Base-by-base conservation (phyloP, 2,329 filamentous ascomycete genomes). In the Zopfia rhizophila region DNA sequence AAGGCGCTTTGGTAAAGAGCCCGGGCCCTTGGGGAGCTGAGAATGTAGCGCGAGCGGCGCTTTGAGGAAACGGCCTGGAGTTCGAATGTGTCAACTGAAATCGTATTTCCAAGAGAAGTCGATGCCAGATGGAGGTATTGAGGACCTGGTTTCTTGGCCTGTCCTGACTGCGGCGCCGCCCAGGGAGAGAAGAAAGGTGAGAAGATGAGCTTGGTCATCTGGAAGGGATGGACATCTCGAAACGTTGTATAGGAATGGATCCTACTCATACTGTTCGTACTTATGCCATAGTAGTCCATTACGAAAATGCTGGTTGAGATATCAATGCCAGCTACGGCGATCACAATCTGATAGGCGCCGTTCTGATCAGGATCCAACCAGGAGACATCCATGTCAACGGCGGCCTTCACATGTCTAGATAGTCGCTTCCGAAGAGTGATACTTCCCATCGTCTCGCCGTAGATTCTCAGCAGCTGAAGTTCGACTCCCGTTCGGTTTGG, bases 261-360 rank as follows among this genome's bases (percentile, higher is more conserved):
- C 6, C 72, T 69, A 28, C 76, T 73, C 55, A 80, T 75, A 3
- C 71, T 75, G 49, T 74, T 75, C 21, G 60, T 65, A 2, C 69
- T 70, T 3, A 65, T 63, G 5, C 75, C 71, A 61, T 89, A 67
- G 65, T 90, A 89, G 55, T 95, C 88, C 46, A 96, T 75, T 0
- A 90, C 92, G 70, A 87, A 88, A 19, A 96, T 75, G 4, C 83
- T 84, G 55, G 96, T 86, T 8, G 90, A 91, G 49, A 86, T 85
- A 68, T 95, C 89, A 59, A 89, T 88, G 7, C 87, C 88, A 3
- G 89, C 89, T 11, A 95, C 84, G 5, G 91, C 92, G 55, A 96
- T 80, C 33, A 88, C 82, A 55, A 91, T 88, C 72, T 97, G 91
- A 33, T 86, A 83, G 48, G 88, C 85, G 39, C 82, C 83, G 38